A percentile compares a stretch with the other conserved stretches of the same genome.
Evolutionary conservation across 345 rosid genomes (phyloP).

Genomic region (Hirschfeldia incana): DNA sequence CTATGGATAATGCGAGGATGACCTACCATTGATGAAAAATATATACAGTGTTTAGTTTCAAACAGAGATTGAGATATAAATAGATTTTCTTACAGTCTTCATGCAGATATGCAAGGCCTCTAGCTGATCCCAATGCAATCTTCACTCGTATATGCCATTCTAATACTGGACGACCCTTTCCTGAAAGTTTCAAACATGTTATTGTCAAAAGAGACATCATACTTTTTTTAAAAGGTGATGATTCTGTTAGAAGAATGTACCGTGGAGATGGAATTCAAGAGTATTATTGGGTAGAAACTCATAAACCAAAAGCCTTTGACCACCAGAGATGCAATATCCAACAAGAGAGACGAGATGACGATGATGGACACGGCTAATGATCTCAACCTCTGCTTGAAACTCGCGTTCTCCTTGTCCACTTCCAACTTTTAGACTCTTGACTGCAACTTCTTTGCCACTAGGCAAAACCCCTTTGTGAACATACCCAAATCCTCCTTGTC

Average conservation of each 20-base stretch:
- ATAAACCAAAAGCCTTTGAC: conserved; percentile 61
- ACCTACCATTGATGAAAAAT: conserved; percentile 44
- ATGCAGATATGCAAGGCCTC: conserved; percentile 91
- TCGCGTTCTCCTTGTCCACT: conserved; percentile 82
- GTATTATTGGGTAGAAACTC: conserved; percentile 76
- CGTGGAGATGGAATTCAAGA: conserved; percentile 78
- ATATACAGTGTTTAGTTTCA: not conserved
- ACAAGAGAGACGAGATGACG: conserved; percentile 89
- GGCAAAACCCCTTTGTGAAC: conserved; percentile 82
- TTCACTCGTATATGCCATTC: conserved; percentile 72
- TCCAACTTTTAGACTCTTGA: conserved; percentile 73
- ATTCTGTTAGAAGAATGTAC: conserved; percentile 36
- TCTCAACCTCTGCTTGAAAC: conserved; percentile 88
- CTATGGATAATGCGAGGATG: conserved; percentile 90
- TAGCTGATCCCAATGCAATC: conserved; percentile 89
- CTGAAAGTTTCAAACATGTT: conserved; percentile 38
- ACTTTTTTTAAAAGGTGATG: not conserved
- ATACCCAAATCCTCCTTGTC: conserved; percentile 88
- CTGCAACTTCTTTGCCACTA: conserved; percentile 80
- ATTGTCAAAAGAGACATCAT: not conserved
- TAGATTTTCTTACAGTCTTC: conserved; percentile 75
- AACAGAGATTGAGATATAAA: not conserved
- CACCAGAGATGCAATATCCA: conserved; percentile 69
- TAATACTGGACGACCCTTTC: conserved; percentile 61
- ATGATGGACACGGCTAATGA: conserved; percentile 92